Evolutionary conservation across 108 stramenopile genomes (phyloP), one percentile per base, ranked within the genome.

Genomic region (Skeletonema tropicum): DNA sequence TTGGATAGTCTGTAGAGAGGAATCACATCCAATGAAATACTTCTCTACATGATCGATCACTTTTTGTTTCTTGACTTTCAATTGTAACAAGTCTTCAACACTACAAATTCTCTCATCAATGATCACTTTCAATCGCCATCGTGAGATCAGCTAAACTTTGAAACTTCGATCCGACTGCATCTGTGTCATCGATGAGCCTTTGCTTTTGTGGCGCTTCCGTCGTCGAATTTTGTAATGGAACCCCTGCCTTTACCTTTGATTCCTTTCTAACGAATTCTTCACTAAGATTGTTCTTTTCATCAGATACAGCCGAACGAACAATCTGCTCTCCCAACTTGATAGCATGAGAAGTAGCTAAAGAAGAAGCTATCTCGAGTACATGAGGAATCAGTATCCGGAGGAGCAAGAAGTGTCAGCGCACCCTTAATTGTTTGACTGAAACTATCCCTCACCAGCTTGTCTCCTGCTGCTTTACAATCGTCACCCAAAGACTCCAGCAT

Each of bases 191-290:
- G 9, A 30, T 46, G 23, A 11, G 48, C 7, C 3, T 30, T 45
- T 72, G 35, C 2, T 36, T 19, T 66, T 12, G 19, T 49, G 0
- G 58, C n/a, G 11, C 49, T 5, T 2, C 42, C n/a, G 58, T 80
- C 11, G 5, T 35, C 38, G 72, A 30, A 55, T 52, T 32, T 21
- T 55, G 52, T 23, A 80, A 31, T 42, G 67, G 71, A 26, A 73
- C 79, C 17, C 79, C 79, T 29, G 79, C 71, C 21, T 32, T 68
- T 14, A 63, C 21, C 29, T 80, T 80, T 14, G 62, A 41, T 31
- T 73, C 72, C 41, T 73, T 80, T 68, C 79, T 66, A 38, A 64
- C 63, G 48, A 80, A 80, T 33, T 80, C 79, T 57, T 73, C 72
- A 35, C 62, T 38, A 15, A 73, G 48, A 41, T 80, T 73, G 36